A percentile compares a stretch with the other conserved stretches of the same genome.
Evolutionary conservation across 2,329 filamentous ascomycete genomes (phyloP).

Genomic region (Fusarium protoensiforme): DNA sequence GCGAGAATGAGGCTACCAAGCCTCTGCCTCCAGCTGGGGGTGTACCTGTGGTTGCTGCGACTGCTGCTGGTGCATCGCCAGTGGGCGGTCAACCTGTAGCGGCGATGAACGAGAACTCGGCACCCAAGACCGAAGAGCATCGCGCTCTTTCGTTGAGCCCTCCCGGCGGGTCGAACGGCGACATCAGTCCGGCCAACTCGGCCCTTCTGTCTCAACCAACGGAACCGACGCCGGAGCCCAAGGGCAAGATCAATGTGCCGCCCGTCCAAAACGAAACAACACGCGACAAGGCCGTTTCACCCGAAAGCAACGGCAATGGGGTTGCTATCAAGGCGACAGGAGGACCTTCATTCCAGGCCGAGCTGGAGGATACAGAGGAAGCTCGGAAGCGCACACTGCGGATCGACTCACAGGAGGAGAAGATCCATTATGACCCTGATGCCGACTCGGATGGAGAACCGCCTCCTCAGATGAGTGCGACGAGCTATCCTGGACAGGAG

Average conservation of each 20-base stretch:
- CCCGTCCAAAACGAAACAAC: neutral
- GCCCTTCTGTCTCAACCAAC: conserved; percentile 16
- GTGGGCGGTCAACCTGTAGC: neutral
- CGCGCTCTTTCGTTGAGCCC: conserved; percentile 33
- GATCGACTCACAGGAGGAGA: conserved; percentile 62
- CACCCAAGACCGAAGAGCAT: conserved; percentile 7
- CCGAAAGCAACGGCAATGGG: conserved; percentile 6
- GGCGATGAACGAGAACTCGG: neutral
- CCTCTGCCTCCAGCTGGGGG: conserved; percentile 1
- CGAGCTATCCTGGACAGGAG: conserved; percentile 77
- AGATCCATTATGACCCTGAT: conserved; percentile 58
- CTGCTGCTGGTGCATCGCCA: neutral
- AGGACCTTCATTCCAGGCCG: conserved; percentile 42
- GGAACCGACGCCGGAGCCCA: neutral
- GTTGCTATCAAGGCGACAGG: conserved; percentile 1
- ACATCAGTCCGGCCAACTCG: conserved; percentile 24
- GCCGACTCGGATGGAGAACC: conserved; percentile 46
- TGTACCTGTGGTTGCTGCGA: conserved; percentile 5
- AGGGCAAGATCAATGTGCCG: neutral
- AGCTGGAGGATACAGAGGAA: conserved; percentile 56
- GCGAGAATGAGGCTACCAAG: conserved; percentile 16
- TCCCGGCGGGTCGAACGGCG: conserved; percentile 10
- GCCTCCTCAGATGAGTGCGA: conserved; percentile 70
- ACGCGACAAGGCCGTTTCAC: neutral
- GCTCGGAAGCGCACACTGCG: conserved; percentile 58